These are phyloP conservation scores for Sporothrix brasiliensis DNA, from an alignment of 2,329 filamentous ascomycete genomes.

Conservation along the genomic window DNA sequence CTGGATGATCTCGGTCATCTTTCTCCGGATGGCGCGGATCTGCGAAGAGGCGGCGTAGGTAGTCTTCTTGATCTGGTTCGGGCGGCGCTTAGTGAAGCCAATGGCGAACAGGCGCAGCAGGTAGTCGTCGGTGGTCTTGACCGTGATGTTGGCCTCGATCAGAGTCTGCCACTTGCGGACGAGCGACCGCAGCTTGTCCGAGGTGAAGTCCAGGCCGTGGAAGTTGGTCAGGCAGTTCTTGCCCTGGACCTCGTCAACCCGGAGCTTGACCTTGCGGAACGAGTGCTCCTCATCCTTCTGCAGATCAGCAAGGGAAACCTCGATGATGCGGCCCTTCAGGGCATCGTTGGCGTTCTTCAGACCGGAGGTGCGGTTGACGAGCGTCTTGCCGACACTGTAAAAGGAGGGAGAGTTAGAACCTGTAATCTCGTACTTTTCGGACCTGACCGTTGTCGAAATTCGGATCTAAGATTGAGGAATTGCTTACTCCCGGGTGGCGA, in stretches of 20 bases:
- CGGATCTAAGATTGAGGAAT: neutral
- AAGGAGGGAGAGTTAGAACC: neutral
- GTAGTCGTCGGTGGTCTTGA: constrained; percentile 99
- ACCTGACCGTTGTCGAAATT: neutral
- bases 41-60: constrained; percentile 97
- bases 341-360: constrained; percentile 99
- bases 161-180: constrained; percentile 99
- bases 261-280: constrained; percentile 99
- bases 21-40: constrained; percentile 97
- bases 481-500: constrained; percentile 93
- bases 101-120: constrained; percentile 98
- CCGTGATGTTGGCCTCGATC: constrained; percentile 98
- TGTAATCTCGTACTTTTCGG: neutral
- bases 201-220: constrained; percentile 99
- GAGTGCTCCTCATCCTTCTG: constrained; percentile 99
- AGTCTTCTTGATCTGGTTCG: constrained; percentile 99
- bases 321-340: constrained; percentile 97
- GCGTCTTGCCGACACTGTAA: constrained; percentile 93
- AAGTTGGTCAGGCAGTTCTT: constrained; percentile 99
- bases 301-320: constrained; percentile 97
- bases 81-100: constrained; percentile 97
- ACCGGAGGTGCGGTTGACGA: constrained; percentile 99
- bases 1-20: constrained; percentile 99
- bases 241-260: constrained; percentile 98
- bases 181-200: constrained; percentile 98